phyloP scores from a whole-genome alignment of 1,139 yeast genomes.

The Ogataea hybrid region DNA sequence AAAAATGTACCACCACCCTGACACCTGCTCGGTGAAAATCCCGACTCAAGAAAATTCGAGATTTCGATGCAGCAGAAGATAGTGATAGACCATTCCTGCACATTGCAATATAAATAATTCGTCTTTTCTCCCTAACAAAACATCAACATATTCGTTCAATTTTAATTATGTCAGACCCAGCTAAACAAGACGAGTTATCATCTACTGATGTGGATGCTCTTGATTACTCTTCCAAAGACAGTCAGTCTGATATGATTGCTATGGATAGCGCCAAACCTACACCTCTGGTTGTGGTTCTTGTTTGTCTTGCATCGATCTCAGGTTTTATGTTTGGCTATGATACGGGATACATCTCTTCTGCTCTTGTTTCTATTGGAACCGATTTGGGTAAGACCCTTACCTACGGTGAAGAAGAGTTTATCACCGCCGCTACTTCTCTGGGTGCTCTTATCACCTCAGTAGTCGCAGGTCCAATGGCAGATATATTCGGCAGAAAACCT shows the following conservation, averaged over 20 bases:
- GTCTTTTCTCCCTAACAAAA: background rate
- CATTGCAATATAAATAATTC: background rate
- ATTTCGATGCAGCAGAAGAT: slow-evolving; percentile 1
- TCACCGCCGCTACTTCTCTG: slow-evolving; percentile 92
- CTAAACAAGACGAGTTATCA: slow-evolving; percentile 1
- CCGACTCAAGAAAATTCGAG: slow-evolving; percentile 15
- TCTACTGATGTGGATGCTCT: slow-evolving; percentile 2
- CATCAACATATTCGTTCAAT: slow-evolving; percentile 1
- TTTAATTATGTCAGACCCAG: background rate
- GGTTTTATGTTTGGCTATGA: slow-evolving; percentile 98
- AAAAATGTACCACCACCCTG: slow-evolving; percentile 1
- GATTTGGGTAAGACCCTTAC: slow-evolving; percentile 61
- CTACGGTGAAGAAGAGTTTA: slow-evolving; percentile 78
- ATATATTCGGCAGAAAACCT: slow-evolving; percentile 76
- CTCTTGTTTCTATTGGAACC: slow-evolving; percentile 77
- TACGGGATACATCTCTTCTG: slow-evolving; percentile 93
- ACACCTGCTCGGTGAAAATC: slow-evolving; percentile 10
- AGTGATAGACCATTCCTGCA: background rate
- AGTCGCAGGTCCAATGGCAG: slow-evolving; percentile 78
- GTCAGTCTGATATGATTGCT: slow-evolving; percentile 18
- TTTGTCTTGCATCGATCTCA: slow-evolving; percentile 81
- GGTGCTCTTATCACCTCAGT: slow-evolving; percentile 85
- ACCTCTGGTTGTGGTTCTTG: slow-evolving; percentile 61
- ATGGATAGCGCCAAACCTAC: slow-evolving; percentile 53
- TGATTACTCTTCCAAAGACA: slow-evolving; percentile 4